Percentiles rank a stretch among this genome's conserved stretches.
phyloP scores from a whole-genome alignment of 2,329 filamentous ascomycete species.

The Ophiostoma ulmi region DNA sequence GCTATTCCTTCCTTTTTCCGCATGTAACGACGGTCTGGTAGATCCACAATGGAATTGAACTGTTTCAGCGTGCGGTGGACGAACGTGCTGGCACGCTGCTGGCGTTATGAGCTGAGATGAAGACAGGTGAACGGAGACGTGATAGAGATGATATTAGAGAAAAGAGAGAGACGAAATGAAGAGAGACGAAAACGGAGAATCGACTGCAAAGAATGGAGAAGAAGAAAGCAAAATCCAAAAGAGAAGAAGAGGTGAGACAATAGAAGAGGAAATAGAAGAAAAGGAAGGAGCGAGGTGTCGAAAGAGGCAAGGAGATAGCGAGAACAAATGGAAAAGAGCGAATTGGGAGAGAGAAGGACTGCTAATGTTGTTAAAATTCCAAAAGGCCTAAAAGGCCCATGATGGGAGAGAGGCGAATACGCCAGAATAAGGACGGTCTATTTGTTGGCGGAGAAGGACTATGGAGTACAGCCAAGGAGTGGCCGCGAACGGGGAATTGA shows the following conservation, averaged over 20 bases:
- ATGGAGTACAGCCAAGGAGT: not conserved
- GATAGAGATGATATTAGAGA: not conserved
- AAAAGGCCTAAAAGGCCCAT: not conserved
- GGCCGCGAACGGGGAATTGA: not conserved
- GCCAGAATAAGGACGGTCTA: constrained; percentile 5
- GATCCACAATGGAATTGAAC: constrained; percentile 5
- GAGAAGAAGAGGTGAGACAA: not conserved
- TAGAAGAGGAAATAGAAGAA: constrained; percentile 7
- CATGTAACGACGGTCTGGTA: not conserved
- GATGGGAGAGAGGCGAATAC: constrained; percentile 1
- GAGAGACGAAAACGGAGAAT: not conserved
- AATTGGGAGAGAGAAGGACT: constrained; percentile 7
- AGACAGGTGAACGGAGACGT: not conserved
- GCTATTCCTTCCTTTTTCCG: not conserved
- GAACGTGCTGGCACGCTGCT: not conserved
- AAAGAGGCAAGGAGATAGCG: not conserved
- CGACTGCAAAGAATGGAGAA: not conserved
- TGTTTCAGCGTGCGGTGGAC: not conserved
- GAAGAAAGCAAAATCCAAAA: not conserved
- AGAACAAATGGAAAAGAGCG: constrained; percentile 2
- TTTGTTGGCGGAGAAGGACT: constrained; percentile 2
- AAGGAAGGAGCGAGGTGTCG: not conserved
- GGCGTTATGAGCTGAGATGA: not conserved
- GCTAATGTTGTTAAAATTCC: not conserved
- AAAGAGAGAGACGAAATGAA: not conserved